phyloP scores from a whole-genome alignment of 768 basidiomycete species.

The Tulasnella sp. region DNA sequence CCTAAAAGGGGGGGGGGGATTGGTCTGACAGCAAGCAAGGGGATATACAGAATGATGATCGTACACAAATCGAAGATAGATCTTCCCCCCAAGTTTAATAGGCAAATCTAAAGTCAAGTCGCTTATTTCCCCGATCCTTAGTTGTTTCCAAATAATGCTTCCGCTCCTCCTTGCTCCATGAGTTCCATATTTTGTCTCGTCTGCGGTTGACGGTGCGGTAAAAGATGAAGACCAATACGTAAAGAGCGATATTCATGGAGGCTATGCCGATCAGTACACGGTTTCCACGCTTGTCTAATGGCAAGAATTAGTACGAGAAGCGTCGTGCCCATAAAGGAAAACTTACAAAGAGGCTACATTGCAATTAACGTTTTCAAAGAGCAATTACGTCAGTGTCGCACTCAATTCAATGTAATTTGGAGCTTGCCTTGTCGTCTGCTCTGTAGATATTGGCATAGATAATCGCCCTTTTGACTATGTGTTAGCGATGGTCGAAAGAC shows the following conservation, averaged over 20 bases:
- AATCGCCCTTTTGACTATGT: constrained; percentile 21
- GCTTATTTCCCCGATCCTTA: constrained; percentile 45
- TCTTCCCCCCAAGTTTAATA: no score
- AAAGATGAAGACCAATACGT: constrained; percentile 40
- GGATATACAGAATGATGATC: no score
- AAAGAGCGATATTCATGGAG: constrained; percentile 41
- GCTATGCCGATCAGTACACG: constrained; percentile 41
- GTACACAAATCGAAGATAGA: no score
- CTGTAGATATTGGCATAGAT: constrained; percentile 48
- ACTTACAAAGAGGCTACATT: constrained; percentile 22
- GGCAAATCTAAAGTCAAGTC: constrained; percentile 48
- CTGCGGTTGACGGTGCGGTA: constrained; percentile 39
- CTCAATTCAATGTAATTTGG: constrained; percentile 1
- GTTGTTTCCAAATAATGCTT: constrained; percentile 46
- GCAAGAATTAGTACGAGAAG: no score
- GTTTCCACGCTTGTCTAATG: constrained; percentile 54
- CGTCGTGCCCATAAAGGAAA: neutral
- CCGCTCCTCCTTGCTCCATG: constrained; percentile 39
- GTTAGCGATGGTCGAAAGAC: neutral
- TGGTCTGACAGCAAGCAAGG: no score
- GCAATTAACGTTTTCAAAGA: constrained; percentile 24
- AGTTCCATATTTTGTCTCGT: constrained; percentile 40
- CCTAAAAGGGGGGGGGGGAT: no score
- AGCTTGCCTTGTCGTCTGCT: constrained; percentile 37
- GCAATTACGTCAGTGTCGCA: constrained; percentile 18